phyloP scores from a whole-genome alignment of 306 rosid species.

The Sicyos baderoa region DNA sequence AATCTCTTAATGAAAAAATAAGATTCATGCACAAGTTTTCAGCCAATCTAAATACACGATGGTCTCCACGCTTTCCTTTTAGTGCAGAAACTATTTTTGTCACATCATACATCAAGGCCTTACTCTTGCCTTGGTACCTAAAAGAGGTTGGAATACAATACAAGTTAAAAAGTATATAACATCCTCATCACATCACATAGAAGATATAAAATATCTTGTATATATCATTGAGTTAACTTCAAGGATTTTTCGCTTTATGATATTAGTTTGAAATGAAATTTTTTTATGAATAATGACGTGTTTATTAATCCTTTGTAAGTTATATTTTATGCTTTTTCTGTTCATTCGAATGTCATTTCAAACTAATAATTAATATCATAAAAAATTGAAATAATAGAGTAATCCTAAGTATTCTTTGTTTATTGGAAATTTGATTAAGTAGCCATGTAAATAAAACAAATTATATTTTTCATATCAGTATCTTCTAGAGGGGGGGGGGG shows the following conservation, averaged over 20 bases:
- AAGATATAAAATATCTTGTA: constrained; percentile 9
- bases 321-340: too few species aligned
- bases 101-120: constrained; percentile 93
- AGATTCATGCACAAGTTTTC: constrained; percentile 96
- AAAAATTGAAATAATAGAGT: too few species aligned
- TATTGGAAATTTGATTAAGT: too few species aligned
- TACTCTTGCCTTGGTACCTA: constrained; percentile 92
- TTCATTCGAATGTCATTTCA: too few species aligned
- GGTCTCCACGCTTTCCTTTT: constrained; percentile 84
- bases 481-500: neutral
- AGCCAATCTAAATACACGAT: constrained; percentile 89
- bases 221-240: neutral
- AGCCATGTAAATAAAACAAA: too few species aligned
- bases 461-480: too few species aligned
- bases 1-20: constrained; percentile 81
- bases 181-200: neutral
- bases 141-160: constrained; percentile 20
- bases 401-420: too few species aligned
- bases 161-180: neutral
- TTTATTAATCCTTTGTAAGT: too few species aligned
- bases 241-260: too few species aligned
- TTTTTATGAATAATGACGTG: too few species aligned
- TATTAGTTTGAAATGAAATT: too few species aligned
- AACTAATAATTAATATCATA: too few species aligned
- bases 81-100: constrained; percentile 85